Evolutionary conservation across 805 yeast genomes (phyloP).

Genomic region (Candida coleopterorum): DNA sequence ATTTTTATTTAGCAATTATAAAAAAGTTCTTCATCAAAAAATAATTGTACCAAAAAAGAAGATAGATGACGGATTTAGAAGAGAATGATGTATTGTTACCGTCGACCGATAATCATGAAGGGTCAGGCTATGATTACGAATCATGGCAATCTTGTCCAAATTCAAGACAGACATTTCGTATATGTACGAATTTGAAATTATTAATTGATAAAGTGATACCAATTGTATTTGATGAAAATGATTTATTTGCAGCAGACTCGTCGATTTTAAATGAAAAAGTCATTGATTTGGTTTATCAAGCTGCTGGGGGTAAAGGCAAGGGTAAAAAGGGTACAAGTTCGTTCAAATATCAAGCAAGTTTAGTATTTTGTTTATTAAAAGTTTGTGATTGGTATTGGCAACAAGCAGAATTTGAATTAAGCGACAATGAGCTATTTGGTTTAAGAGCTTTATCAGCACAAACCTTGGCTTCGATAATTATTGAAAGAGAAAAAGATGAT

Average conservation of each 20-base stretch:
- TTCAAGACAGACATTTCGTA: conserved; percentile 62
- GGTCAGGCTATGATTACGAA: conserved; percentile 2
- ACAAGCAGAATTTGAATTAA: conserved; percentile 54
- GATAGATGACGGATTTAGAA: conserved; percentile 8
- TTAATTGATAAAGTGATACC: conserved; percentile 72
- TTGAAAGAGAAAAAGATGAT: conserved; percentile 58
- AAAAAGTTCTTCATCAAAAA: too few relatives aligned
- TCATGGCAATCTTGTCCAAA: conserved; percentile 40
- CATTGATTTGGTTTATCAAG: conserved; percentile 55
- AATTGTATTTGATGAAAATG: conserved; percentile 47
- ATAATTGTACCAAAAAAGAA: too few relatives aligned
- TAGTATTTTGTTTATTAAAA: conserved; percentile 66
- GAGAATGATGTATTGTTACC: conserved; percentile 7
- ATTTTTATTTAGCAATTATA: too few relatives aligned
- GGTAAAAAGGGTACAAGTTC: conserved; percentile 52
- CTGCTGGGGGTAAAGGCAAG: conserved; percentile 77
- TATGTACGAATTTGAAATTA: conserved; percentile 68
- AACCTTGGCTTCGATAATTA: conserved; percentile 61
- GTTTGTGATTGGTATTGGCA: conserved; percentile 77
- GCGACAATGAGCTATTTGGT: conserved; percentile 59
- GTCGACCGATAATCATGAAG: conserved; percentile 9
- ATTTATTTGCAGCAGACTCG: conserved; percentile 52
- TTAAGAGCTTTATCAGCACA: conserved; percentile 70
- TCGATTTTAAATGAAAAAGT: conserved; percentile 56
- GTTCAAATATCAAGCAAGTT: conserved; percentile 59